Evolutionary conservation across 2,329 filamentous ascomycete genomes (phyloP), one percentile per base, ranked within the genome.

Genomic region (Trichophyton benhamiae): DNA sequence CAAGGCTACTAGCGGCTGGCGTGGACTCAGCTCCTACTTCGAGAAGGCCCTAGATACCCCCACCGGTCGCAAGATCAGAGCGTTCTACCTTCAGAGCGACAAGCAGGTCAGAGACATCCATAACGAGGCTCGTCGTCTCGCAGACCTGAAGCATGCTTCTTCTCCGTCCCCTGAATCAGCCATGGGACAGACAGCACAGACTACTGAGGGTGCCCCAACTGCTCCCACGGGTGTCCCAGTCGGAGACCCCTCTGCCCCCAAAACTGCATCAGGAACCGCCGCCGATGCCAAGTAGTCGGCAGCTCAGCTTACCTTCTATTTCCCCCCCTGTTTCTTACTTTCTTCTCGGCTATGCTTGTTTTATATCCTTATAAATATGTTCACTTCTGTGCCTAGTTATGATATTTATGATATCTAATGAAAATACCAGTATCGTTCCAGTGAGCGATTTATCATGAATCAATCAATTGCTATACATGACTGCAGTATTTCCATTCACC

Each of bases 101-200:
- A 90, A 90, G 78, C 91, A 97, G 77, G 91, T 96, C 36, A 82
- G 90, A 69, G 94, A 99, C 72, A 94, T 99, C 55, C 94, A 99
- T 77, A 82, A 81, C 65, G 94, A 99, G 81, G 94, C 94, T 36
- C 83, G 87, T 65, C 86, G 94, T 67, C 80, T 99, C 60, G 92
- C 92, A 58, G 85, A 95, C 66, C 76, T 99, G 67, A 96, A 96
- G 86, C 86, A 70, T 55, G 75, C 76, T 55, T 79, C 27, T 38
- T 75, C 75, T 55, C 79, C 27, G 2, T 66, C 72, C 57, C 42
- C 64, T 7, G 70, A 74, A 61, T 63, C 68, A n/a, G 74, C 67
- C 4, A 71, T 71, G 0, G 61, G 58, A 53, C 77, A 76, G 69
- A 75, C 75, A 4, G 72, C 71, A 11, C 77, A 77, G 63, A 68